Conservation (phyloP, 2,329 filamentous ascomycete species). For the Pseudogymnoascus sp. region DNA sequence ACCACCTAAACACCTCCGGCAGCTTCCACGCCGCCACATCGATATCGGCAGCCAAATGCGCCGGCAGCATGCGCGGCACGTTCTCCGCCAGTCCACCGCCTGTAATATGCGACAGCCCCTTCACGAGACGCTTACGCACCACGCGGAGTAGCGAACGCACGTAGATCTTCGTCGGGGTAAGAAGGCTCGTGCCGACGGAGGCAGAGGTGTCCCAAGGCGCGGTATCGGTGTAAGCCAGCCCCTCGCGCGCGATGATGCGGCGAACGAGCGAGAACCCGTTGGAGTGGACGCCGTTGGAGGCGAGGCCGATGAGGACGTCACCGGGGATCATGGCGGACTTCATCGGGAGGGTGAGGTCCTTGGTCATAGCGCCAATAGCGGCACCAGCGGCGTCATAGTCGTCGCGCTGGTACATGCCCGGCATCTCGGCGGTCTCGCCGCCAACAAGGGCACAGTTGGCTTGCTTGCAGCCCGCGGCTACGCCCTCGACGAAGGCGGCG, state of each 20-base stretch:
- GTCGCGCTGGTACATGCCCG: constrained; percentile 72
- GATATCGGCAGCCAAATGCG: constrained; percentile 68
- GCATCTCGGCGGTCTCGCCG: constrained; percentile 97
- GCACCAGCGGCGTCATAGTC: constrained; percentile 92
- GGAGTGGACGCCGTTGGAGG: constrained; percentile 81
- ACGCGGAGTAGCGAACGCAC: constrained; percentile 71
- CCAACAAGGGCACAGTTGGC: constrained; percentile 88
- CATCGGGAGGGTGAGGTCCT: constrained; percentile 63
- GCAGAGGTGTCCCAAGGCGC: constrained; percentile 65
- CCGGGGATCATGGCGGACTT: constrained; percentile 68
- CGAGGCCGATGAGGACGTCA: constrained; percentile 78
- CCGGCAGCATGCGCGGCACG: constrained; percentile 84
- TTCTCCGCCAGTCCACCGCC: constrained; percentile 91
- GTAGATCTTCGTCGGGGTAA: constrained; percentile 90
- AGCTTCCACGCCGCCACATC: constrained; percentile 68
- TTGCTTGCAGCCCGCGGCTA: constrained; percentile 77
- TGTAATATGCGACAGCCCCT: constrained; percentile 95
- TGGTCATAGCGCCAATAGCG: constrained; percentile 73
- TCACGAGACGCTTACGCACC: constrained; percentile 55
- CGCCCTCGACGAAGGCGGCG: constrained; percentile 80
- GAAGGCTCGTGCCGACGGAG: constrained; percentile 64
- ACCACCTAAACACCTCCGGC: constrained; percentile 77
- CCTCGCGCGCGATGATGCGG: constrained; percentile 68
- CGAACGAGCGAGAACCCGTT: constrained; percentile 97
- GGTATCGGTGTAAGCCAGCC: constrained; percentile 59